Percentiles rank a stretch among this genome's conserved stretches.
These are phyloP conservation scores for Puccinia hordei DNA, from an alignment of 1,284 basidiomycete genomes.

Conservation along the genomic window DNA sequence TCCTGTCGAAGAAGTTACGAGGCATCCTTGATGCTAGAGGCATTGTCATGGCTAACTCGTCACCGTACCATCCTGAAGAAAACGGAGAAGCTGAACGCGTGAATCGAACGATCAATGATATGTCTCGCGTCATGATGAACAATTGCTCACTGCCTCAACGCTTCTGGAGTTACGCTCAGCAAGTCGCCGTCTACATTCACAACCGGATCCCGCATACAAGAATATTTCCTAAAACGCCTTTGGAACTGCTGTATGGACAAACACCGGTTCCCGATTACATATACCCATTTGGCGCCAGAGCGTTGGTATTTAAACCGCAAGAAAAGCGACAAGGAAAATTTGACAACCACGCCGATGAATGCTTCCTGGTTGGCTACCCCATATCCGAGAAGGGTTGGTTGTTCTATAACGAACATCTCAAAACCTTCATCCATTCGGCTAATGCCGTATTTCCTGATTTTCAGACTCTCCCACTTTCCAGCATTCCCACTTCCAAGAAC, in stretches of 20 bases:
- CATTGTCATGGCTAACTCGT: neutral
- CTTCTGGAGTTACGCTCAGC: slow-evolving; percentile 22
- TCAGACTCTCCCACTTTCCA: neutral
- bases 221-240: neutral
- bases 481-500: neutral
- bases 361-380: neutral
- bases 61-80: slow-evolving; percentile 9
- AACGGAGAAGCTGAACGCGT: slow-evolving; percentile 6
- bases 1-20: neutral
- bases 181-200: neutral
- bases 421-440: neutral
- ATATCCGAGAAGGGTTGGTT: slow-evolving; percentile 16
- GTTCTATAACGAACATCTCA: neutral
- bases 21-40: neutral
- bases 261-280: neutral
- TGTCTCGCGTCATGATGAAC: slow-evolving; percentile 3
- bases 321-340: neutral
- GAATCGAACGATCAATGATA: slow-evolving; percentile 24
- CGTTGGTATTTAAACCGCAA: neutral
- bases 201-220: slow-evolving; percentile 3
- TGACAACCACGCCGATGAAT: neutral
- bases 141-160: neutral
- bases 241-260: neutral
- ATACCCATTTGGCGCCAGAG: neutral
- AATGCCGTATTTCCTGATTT: slow-evolving; percentile 4